Base-by-base conservation (phyloP, 768 basidiomycete genomes). In the Rhodotorula kratochvilovae region DNA sequence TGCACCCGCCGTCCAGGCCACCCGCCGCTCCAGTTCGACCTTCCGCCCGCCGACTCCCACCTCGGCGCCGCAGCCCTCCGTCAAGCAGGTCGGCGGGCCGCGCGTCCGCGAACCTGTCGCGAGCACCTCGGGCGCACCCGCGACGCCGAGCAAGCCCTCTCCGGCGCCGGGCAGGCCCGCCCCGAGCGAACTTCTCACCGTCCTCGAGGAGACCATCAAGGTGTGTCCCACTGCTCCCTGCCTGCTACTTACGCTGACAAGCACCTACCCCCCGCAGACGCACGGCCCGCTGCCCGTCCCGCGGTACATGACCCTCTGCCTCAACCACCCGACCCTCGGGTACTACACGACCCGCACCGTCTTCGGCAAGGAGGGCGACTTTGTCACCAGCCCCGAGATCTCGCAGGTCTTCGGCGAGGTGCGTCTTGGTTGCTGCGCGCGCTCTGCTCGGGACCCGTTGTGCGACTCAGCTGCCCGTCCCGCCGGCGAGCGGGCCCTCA, bases 381-480 rank as follows among this genome's bases (percentile, higher is more conserved):
- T 98, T 78, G 89, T 90, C 31, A 99, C 96, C 19, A 92, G 90
- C 76, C 96, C 95, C 3, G 96, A 99, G 80, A 97, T 99, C 63
- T 90, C 87, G 76, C 93, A 97, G 79, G 86, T 91, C 1, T 98
- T 98, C 79, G 96, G 96, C 69, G 95, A 99, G 87, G 95, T 93
- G 78, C 73, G 86, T 53, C 51, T 2, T 13, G 27, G 8, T n/a
- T n/a, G n/a, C n/a, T 57, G 21, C 35, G 21, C 35, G 8, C 54
- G 1, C 31, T 16, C 4, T 33, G 15, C 54, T 33, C 29, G 27
- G n/a, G 33, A 2, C 17, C 27, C 45, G 19, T 4, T 19, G 13
- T 48, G 27, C n/a, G 10, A 27, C 25, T 5, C 27, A 27, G 10
- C 10, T 29, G n/a, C 4, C 8, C 27, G 51, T 21, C 27, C 10